A percentile compares a stretch with the other conserved stretches of the same genome.
Evolutionary conservation across 176 grass and related monocot genomes (phyloP).

Genomic region (Microstegium vimineum): DNA sequence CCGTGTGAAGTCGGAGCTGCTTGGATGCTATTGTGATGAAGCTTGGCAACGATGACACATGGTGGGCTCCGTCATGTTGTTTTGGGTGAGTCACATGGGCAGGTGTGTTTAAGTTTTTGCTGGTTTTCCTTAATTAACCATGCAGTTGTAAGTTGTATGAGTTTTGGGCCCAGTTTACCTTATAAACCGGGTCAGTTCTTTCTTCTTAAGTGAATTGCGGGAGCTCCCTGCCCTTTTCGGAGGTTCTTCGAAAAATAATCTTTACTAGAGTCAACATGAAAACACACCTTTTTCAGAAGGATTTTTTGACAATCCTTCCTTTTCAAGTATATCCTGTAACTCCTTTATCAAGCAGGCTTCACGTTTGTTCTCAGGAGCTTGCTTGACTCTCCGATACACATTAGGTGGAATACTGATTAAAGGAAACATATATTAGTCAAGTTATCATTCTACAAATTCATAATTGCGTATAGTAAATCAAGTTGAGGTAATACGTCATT

Average conservation of each 20-base stretch:
- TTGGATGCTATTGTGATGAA: neutral
- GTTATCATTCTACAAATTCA: slow-evolving; percentile 7
- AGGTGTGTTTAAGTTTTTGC: neutral
- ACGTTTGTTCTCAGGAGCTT: slow-evolving; percentile 79
- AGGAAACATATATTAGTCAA: slow-evolving; percentile 36
- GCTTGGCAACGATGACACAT: neutral
- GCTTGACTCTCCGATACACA: slow-evolving; percentile 87
- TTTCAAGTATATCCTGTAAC: slow-evolving; percentile 82
- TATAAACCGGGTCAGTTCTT: neutral
- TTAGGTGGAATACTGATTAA: slow-evolving; percentile 65
- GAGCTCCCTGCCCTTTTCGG: neutral
- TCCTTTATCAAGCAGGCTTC: slow-evolving; percentile 77
- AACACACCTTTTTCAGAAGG: slow-evolving; percentile 90
- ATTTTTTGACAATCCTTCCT: slow-evolving; percentile 86
- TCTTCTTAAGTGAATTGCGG: neutral
- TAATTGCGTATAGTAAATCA: neutral
- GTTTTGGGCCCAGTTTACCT: neutral
- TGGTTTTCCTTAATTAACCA: neutral
- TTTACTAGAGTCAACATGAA: slow-evolving; percentile 15
- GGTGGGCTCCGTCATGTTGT: neutral
- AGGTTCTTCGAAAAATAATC: neutral
- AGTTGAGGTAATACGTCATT: slow-evolving; percentile 52
- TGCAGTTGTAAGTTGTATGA: neutral
- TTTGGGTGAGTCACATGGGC: neutral
- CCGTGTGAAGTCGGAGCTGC: neutral